These are phyloP conservation scores for Avena atlantica DNA, from an alignment of 176 grass and related monocot genomes.

Conservation along the genomic window DNA sequence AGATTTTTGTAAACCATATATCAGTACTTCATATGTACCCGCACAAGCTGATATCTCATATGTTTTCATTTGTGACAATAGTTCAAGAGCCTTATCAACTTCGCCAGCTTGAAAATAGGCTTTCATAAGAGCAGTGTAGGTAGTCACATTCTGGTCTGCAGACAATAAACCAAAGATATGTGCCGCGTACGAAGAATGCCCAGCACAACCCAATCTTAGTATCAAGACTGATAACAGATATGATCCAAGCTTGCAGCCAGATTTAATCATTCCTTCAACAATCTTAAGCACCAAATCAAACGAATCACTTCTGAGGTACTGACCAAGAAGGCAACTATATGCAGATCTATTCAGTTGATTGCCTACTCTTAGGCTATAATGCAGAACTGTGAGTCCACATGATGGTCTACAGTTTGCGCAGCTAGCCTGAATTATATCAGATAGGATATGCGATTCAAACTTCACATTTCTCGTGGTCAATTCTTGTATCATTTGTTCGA, in stretches of 20 bases:
- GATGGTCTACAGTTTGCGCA: slow-evolving; percentile 56
- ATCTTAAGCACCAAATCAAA: slow-evolving; percentile 55
- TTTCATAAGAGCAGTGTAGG: slow-evolving; percentile 68
- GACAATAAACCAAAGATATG: slow-evolving; percentile 61
- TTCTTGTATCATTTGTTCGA: slow-evolving; percentile 55
- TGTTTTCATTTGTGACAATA: slow-evolving; percentile 57
- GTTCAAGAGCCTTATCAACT: slow-evolving; percentile 55
- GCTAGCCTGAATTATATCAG: slow-evolving; percentile 58
- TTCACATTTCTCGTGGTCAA: slow-evolving; percentile 49
- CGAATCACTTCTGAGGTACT: slow-evolving; percentile 57
- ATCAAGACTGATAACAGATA: slow-evolving; percentile 73
- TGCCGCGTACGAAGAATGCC: slow-evolving; percentile 53
- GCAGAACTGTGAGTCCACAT: slow-evolving; percentile 56
- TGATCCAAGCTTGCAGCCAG: slow-evolving; percentile 58
- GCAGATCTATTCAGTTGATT: slow-evolving; percentile 55
- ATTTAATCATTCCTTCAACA: slow-evolving; percentile 65
- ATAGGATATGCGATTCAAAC: slow-evolving; percentile 60
- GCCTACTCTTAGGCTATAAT: slow-evolving; percentile 53
- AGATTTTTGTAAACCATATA: slow-evolving; percentile 68
- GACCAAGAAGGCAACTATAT: slow-evolving; percentile 70
- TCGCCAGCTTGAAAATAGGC: slow-evolving; percentile 67
- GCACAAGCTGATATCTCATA: slow-evolving; percentile 50
- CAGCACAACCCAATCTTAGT: slow-evolving; percentile 57
- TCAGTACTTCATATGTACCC: slow-evolving; percentile 66
- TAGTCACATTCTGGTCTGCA: slow-evolving; percentile 63